Evolutionary conservation across 352 stramenopile genomes (phyloP), one percentile per base, ranked within the genome.

Genomic region (Saprolegnia parasitica): DNA sequence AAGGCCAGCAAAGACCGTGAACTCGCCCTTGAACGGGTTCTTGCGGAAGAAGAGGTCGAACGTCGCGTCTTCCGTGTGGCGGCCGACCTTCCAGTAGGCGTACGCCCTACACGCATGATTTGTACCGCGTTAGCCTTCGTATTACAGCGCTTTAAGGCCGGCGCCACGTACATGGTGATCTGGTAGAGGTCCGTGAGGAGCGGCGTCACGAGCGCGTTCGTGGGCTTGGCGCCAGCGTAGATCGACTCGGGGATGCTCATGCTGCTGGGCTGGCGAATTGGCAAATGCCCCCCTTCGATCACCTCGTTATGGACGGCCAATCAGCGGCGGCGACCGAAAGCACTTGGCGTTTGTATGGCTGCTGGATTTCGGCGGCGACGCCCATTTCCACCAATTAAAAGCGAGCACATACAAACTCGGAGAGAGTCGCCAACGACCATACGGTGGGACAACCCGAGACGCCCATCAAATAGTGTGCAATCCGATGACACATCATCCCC

Each of bases 41-140:
- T 99, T 99, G 56, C 98, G 93, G 83, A 99, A 99, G 79, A 99
- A 99, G 5, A 99, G 78, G 61, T 98, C 94, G 62, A 98, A 98
- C 32, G 97, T 91, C 11, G 90, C 88, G 56, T 87, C 74, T 67
- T 99, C 91, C 46, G 98, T 78, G 66, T 98, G 89, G 35, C 96
- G 87, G 16, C 91, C 89, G 47, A 93, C 90, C 74, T 98, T 99
- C 96, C 96, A 99, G 79, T 99, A 99, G 8, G 93, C 96, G 71
- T 99, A 99, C 10, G 96, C 89, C 97, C 99, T 99, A 11, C 89
- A 8, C 97, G 68, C 45, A 26, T n/a, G n/a, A n/a, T 49, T 35
- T 35, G 29, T 35, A 35, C 29, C 29, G 29, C 29, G 29, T 35
- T 35, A 35, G 29, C 29, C 29, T 35, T 35, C 29, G 29, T 35